phyloP scores from a whole-genome alignment of 1,284 basidiomycete species.

The Heterobasidion occidentale region DNA sequence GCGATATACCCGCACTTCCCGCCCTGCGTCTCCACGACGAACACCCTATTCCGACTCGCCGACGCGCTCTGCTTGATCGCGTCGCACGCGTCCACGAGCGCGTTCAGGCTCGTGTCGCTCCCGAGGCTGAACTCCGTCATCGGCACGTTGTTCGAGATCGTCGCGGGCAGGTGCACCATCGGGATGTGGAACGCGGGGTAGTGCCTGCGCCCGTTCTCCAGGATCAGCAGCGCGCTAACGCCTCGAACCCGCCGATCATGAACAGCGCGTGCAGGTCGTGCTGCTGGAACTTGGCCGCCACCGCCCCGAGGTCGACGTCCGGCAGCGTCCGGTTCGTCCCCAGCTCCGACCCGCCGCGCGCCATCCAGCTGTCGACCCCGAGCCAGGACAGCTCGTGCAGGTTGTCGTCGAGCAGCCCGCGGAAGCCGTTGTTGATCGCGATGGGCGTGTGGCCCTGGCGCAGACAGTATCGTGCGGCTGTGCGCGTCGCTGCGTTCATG shows the following conservation, averaged over 20 bases:
- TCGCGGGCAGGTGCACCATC: slow-evolving; percentile 90
- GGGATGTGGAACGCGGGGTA: slow-evolving; percentile 94
- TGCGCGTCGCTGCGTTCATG: slow-evolving; percentile 96
- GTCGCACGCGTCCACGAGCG: slow-evolving; percentile 96
- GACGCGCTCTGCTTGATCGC: slow-evolving; percentile 97
- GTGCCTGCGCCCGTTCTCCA: slow-evolving; percentile 74
- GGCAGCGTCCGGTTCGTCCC: slow-evolving; percentile 93
- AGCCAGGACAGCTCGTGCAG: slow-evolving; percentile 90
- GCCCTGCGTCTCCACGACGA: slow-evolving; percentile 97
- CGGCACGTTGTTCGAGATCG: slow-evolving; percentile 97
- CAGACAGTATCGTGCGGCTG: slow-evolving; percentile 90
- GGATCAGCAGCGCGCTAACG: slow-evolving; percentile 73
- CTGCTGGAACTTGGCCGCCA: slow-evolving; percentile 88
- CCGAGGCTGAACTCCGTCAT: slow-evolving; percentile 95
- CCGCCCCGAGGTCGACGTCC: slow-evolving; percentile 75
- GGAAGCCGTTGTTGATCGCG: slow-evolving; percentile 93
- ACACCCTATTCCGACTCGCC: slow-evolving; percentile 91
- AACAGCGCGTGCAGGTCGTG: slow-evolving; percentile 78
- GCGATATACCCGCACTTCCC: slow-evolving; percentile 96
- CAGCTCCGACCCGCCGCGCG: slow-evolving; percentile 95
- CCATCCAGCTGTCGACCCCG: slow-evolving; percentile 94
- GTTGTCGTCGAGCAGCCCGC: slow-evolving; percentile 86
- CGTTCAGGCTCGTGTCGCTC: slow-evolving; percentile 93
- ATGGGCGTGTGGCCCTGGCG: slow-evolving; percentile 88
- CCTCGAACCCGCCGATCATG: slow-evolving; percentile 95